These are phyloP conservation scores for Ceratobasidium sp. DNA, from an alignment of 1,284 basidiomycete genomes.

Conservation along the genomic window DNA sequence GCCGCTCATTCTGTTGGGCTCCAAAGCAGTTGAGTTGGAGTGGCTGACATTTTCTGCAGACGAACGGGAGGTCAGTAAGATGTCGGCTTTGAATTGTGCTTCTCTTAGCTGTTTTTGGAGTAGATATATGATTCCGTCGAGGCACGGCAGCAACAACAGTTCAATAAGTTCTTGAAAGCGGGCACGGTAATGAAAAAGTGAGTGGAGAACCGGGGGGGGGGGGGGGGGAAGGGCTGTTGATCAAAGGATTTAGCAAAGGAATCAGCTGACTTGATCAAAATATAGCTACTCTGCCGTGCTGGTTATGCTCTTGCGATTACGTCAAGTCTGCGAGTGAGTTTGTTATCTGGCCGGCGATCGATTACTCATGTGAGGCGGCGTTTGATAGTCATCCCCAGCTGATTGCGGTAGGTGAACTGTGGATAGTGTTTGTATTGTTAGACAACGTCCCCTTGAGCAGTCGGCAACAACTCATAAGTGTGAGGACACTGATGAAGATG, in stretches of 20 bases:
- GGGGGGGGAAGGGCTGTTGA: too few relatives aligned
- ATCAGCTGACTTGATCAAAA: not conserved
- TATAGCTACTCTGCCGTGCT: slow-evolving; percentile 48
- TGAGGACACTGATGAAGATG: slow-evolving; percentile 52
- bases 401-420: slow-evolving; percentile 66
- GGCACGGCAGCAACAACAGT: slow-evolving; percentile 61
- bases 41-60: slow-evolving; percentile 67
- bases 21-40: slow-evolving; percentile 69
- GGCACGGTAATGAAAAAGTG: slow-evolving; percentile 71
- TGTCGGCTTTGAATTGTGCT: not conserved
- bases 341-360: not conserved
- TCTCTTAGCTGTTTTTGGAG: not conserved
- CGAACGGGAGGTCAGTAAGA: slow-evolving; percentile 65
- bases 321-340: slow-evolving; percentile 65
- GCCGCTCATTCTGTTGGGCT: slow-evolving; percentile 68
- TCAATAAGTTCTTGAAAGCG: slow-evolving; percentile 68
- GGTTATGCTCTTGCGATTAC: slow-evolving; percentile 73
- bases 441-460: slow-evolving; percentile 41
- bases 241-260: not conserved
- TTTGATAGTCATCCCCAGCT: slow-evolving; percentile 65
- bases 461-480: slow-evolving; percentile 53
- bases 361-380: not conserved
- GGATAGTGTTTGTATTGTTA: not conserved
- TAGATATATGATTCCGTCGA: slow-evolving; percentile 70
- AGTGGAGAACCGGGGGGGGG: too few relatives aligned